Evolutionary conservation across 805 yeast species (phyloP), one percentile per base, ranked within the genome.

Genomic region (Zygosaccharomyces bailii): DNA sequence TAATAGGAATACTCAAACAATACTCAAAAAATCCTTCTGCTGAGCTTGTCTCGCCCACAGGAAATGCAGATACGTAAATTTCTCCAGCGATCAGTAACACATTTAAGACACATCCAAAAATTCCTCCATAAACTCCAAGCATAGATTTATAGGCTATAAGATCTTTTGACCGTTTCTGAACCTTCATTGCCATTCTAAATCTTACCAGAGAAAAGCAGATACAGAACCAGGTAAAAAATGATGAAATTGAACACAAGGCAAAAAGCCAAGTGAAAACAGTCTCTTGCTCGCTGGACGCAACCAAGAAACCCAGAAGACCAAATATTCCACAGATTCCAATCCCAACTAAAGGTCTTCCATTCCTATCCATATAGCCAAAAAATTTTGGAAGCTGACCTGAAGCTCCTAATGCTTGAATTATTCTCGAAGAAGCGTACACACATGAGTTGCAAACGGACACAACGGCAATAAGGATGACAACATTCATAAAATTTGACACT

Each of bases 11-110:
- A 9, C 87, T 78, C 54, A 86, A 69, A 63, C 81, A 86, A 20
- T 78, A 68, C 59, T 74, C 68, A 71, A 86, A 86, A 73, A 86
- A 86, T 34, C 53, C 66, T 30, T 65, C 55, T 7, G 86, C 85
- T 59, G 67, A 71, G 43, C 84, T 78, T 9, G 65, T 35, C 4
- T 46, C 70, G 9, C 79, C 79, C 35, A 79, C 59, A 44, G 95
- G 95, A 73, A 73, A 86, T 30, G 84, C 67, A 5, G 93, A 90
- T 45, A 82, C 73, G 87, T 91, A 87, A 72, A 87, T 85, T 67
- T 84, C 90, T 21, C 88, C 86, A 44, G 78, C 69, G 39, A 85
- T 67, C 46, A 84, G 75, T 43, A 80, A 64, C 48, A 88, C 69
- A 48, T 86, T 80, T 44, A 83, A 63, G 23, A 74, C 25, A 60